Conservation (phyloP, 78 protist species). For the Protostelium mycophagum region DNA sequence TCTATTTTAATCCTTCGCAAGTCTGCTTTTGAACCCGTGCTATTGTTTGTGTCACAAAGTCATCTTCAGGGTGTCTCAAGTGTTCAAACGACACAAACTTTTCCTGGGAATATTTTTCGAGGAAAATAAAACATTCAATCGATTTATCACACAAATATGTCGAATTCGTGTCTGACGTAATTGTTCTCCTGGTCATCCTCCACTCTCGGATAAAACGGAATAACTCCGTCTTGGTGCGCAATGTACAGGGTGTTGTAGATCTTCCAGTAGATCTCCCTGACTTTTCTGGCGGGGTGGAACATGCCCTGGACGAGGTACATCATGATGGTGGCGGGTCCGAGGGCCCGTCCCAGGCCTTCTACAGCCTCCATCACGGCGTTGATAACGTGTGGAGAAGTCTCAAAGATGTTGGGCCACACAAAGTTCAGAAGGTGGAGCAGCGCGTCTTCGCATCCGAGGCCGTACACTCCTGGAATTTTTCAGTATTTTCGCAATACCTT, state of each 20-base stretch:
- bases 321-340: conserved; percentile 90
- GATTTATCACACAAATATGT: conserved; percentile 36
- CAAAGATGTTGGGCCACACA: conserved; percentile 99
- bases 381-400: conserved; percentile 97
- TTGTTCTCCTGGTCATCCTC: conserved; percentile 54
- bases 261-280: conserved; percentile 98
- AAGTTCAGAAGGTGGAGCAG: conserved; percentile 93
- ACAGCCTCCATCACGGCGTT: conserved; percentile 96
- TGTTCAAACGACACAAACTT: too few species aligned
- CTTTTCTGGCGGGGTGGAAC: conserved; percentile 93
- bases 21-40: too few species aligned
- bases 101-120: background rate
- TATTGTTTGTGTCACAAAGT: too few species aligned
- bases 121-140: background rate
- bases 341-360: conserved; percentile 89
- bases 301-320: conserved; percentile 89
- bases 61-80: too few species aligned
- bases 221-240: conserved; percentile 65
- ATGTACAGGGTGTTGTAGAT: conserved; percentile 94
- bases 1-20: too few species aligned
- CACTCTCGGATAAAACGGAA: conserved; percentile 70
- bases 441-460: conserved; percentile 96
- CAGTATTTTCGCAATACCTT: too few species aligned
- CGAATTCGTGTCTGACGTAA: conserved; percentile 57
- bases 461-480: conserved; percentile 76